Evolutionary conservation across 768 basidiomycete genomes (phyloP), one percentile per base, ranked within the genome.

Genomic region (Naganishia vaughanmartiniae): DNA sequence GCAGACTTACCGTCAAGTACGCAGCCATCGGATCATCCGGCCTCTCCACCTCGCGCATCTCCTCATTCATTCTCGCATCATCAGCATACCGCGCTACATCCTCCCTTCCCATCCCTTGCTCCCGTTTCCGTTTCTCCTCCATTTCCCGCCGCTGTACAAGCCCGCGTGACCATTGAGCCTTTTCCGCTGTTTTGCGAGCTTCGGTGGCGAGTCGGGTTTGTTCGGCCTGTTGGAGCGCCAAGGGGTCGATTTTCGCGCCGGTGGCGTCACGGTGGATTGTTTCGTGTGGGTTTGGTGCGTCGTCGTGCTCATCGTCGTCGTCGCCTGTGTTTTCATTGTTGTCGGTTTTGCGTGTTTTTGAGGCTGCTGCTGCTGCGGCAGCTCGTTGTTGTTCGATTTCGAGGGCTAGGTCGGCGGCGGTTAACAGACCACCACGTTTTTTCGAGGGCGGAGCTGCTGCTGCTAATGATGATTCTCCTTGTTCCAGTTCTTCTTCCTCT

Each of bases 1-100:
- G 46, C 28, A 15, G 48, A 75, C 88, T 74, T 67, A 95, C 94
- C 72, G 90, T 90, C 72, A 98, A 81, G 84, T 98, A 99, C 26
- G 88, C 89, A 10, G 93, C 91, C 5, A 94, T 95, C n/a, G 96
- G 96, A 81, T 98, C 96, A 77, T 97, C 95, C 93, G 94, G 97
- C 19, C 92, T 80, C 46, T 90, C 89, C 76, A 88, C 87, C 26
- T 89, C 85, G 82, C 87, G 91, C 81, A 90, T 81, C 73, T 92
- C 89, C 70, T 90, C 89, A 75, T 98, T 99, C 76, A 99, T 82
- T 0, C 90, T 89, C 66, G 81, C 84, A 80, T 98, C 96, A 74
- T 97, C 90, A 4, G 86, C 90, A 74, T 86, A 85, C 81, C 94
- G 84, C 7, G 92, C 89, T 72, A 97, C 89, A 21, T 87, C 85